Conservation (phyloP, 1,284 basidiomycete species). For the Xerocomus alliaceus region DNA sequence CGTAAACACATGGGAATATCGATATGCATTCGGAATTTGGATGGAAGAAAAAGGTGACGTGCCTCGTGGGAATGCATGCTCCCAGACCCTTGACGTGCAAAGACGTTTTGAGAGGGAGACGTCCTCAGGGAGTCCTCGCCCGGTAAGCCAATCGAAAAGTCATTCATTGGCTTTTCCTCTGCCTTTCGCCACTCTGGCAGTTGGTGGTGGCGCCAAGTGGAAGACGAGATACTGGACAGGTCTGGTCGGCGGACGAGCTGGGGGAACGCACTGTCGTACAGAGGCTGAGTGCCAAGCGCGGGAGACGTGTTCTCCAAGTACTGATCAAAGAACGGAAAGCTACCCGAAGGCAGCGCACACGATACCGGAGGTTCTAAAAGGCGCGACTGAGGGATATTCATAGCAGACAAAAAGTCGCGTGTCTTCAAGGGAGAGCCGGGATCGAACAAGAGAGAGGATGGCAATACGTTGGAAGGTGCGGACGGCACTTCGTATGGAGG, state of each 20-base stretch:
- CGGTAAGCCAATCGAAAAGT: constrained; percentile 27
- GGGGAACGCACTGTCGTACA: constrained; percentile 46
- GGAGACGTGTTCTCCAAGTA: constrained; percentile 53
- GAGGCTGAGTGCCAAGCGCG: constrained; percentile 42
- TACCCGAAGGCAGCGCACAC: constrained; percentile 42
- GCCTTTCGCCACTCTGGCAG: constrained; percentile 38
- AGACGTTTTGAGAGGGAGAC: constrained; percentile 34
- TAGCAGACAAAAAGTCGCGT: constrained; percentile 46
- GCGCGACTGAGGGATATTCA: constrained; percentile 41
- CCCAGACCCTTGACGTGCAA: constrained; percentile 35
- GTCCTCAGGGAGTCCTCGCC: constrained; percentile 37
- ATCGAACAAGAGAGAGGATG: constrained; percentile 52
- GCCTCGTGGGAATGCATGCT: constrained; percentile 49
- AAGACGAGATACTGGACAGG: constrained; percentile 16
- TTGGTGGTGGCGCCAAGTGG: constrained; percentile 36
- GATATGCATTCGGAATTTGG: too few relatives aligned
- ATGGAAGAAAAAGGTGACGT: too few relatives aligned
- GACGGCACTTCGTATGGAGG: constrained; percentile 55
- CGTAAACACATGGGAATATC: constrained; percentile 12
- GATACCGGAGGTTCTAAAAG: constrained; percentile 40
- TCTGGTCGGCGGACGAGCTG: constrained; percentile 33
- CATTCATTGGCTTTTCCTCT: constrained; percentile 28
- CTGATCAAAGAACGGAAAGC: constrained; percentile 58
- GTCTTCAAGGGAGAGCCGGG: constrained; percentile 47
- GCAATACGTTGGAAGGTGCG: constrained; percentile 38